Evolutionary conservation across 1,284 basidiomycete species (phyloP).

Genomic region (Marasmius sp.): DNA sequence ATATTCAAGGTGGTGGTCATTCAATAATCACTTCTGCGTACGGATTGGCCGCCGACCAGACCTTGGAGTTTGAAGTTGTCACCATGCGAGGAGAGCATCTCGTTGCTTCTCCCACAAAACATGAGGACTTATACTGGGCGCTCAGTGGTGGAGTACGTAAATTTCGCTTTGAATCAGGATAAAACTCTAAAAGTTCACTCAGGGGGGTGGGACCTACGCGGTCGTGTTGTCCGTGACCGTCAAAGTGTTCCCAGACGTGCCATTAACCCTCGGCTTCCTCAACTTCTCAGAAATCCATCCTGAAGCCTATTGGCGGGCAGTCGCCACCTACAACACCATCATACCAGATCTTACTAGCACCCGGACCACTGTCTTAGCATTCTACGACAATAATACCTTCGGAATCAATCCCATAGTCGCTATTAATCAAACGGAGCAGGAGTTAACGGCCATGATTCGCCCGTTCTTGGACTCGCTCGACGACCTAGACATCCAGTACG

Average conservation of each 20-base stretch:
- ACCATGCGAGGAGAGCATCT: background rate
- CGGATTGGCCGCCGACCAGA: conserved; percentile 4
- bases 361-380: background rate
- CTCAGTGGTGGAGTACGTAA: conserved; percentile 8
- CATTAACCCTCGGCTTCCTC: conserved; percentile 7
- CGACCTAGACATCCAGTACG: conserved; percentile 3
- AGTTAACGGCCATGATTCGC: background rate
- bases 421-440: background rate
- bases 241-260: conserved; percentile 11
- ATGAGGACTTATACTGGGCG: background rate
- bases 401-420: background rate
- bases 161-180: background rate
- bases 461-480: conserved; percentile 5
- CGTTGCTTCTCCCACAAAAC: background rate
- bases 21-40: background rate
- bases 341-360: conserved; percentile 6
- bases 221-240: background rate
- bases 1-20: conserved; percentile 9
- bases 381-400: background rate
- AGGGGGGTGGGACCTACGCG: conserved; percentile 5
- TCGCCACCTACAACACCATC: conserved; percentile 10
- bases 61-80: background rate
- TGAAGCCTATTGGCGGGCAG: conserved; percentile 15
- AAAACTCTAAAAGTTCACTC: background rate
- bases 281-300: conserved; percentile 10